phyloP scores from a whole-genome alignment of 257 asterid genomes.

The Solanum chmielewskii region DNA sequence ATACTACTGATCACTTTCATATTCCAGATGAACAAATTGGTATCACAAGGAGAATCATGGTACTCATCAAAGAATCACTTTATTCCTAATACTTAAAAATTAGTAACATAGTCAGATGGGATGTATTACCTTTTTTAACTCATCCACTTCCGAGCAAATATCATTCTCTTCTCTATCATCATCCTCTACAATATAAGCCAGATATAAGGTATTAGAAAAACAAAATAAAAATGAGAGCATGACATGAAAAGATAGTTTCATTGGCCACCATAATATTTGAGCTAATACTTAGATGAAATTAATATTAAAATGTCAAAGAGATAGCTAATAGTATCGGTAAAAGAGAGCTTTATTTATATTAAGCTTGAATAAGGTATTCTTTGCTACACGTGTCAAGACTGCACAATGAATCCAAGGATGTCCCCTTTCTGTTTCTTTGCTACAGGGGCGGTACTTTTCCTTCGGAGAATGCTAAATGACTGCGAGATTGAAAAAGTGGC shows the following conservation, averaged over 20 bases:
- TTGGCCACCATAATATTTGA: background rate
- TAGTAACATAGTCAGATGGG: background rate
- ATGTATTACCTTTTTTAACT: conserved; percentile 17
- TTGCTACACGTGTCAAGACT: background rate
- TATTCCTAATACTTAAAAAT: background rate
- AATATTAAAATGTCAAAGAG: background rate
- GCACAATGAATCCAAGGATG: background rate
- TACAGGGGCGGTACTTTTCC: background rate
- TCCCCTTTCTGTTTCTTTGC: background rate
- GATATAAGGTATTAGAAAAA: background rate
- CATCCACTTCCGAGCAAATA: conserved; percentile 7
- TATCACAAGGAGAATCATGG: background rate
- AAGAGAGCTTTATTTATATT: background rate
- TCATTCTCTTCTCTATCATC: conserved; percentile 16
- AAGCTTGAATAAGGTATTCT: background rate
- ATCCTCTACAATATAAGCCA: conserved; percentile 26
- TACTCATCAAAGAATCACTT: background rate
- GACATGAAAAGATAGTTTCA: background rate
- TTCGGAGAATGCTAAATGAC: background rate
- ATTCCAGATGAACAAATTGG: background rate
- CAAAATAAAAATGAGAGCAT: background rate
- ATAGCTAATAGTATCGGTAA: background rate
- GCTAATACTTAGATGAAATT: background rate
- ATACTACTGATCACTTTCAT: background rate
- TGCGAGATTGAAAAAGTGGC: background rate